Evolutionary conservation across 305 asterid species (phyloP).

Genomic region (Solanum hybrid): DNA sequence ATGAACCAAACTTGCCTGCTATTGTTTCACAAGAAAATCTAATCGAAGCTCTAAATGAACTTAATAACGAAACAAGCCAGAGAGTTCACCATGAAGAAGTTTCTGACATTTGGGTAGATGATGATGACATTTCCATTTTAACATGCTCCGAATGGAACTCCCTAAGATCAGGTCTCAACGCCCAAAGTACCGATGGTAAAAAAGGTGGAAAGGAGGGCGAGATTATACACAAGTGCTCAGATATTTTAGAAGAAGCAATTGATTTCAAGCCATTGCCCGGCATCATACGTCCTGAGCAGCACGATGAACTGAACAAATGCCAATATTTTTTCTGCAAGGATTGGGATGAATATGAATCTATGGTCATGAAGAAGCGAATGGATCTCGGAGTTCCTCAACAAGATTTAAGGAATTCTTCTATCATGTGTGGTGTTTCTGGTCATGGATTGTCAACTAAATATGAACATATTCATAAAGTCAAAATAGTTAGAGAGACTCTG

Average conservation of each 20-base stretch:
- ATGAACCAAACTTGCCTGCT: not conserved
- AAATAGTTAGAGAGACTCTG: slow-evolving; percentile 7
- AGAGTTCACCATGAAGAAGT: not conserved
- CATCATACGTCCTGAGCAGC: too few relatives aligned
- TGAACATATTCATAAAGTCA: not conserved
- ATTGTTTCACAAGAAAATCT: not conserved
- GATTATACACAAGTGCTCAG: not conserved
- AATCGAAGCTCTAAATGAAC: not conserved
- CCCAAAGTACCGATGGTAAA: not conserved
- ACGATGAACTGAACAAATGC: too few relatives aligned
- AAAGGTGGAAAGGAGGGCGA: not conserved
- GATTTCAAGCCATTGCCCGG: too few relatives aligned
- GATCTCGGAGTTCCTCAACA: not conserved
- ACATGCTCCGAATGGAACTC: slow-evolving; percentile 17
- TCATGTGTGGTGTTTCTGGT: not conserved
- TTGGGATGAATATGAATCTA: not conserved
- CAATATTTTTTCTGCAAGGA: too few relatives aligned
- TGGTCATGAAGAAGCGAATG: not conserved
- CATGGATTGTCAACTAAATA: slow-evolving; percentile 1
- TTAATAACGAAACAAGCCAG: not conserved
- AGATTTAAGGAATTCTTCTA: not conserved
- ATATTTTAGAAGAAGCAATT: too few relatives aligned
- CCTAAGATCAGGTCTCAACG: not conserved
- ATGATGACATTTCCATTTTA: slow-evolving; percentile 9
- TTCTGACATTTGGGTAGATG: slow-evolving; percentile 2